Percentiles rank a stretch among this genome's conserved stretches.
These are phyloP conservation scores for Komagataella populi DNA, from an alignment of 805 yeast species.

Conservation along the genomic window DNA sequence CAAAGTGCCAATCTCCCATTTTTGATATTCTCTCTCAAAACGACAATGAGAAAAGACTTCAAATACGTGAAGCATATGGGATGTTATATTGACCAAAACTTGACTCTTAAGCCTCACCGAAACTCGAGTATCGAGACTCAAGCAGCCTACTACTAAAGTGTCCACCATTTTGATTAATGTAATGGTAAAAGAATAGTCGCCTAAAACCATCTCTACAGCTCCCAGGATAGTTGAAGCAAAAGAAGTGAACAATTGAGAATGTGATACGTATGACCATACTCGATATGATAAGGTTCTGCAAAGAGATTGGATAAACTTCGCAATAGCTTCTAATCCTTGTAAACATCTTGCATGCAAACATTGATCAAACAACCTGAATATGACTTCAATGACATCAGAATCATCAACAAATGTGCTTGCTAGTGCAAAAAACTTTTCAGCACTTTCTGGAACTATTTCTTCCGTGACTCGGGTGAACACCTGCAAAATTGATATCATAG, in stretches of 20 bases:
- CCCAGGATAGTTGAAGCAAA: conserved; percentile 41
- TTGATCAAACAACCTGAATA: conserved; percentile 56
- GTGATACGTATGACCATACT: conserved; percentile 66
- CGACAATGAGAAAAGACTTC: conserved; percentile 68
- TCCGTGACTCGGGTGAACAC: conserved; percentile 33
- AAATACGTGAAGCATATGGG: conserved; percentile 51
- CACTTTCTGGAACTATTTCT: conserved; percentile 19
- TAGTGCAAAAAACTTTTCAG: conserved; percentile 13
- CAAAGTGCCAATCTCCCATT: conserved; percentile 43
- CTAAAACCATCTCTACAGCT: conserved; percentile 56
- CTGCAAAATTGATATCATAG: conserved; percentile 14
- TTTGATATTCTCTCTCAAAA: conserved; percentile 40
- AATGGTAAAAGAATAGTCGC: conserved; percentile 52
- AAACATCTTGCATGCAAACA: conserved; percentile 44
- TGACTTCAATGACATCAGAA: conserved; percentile 29
- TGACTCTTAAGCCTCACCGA: conserved; percentile 31
- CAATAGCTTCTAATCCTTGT: conserved; percentile 26
- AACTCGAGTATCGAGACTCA: conserved; percentile 22
- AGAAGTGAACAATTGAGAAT: conserved; percentile 50
- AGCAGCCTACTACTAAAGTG: conserved; percentile 36
- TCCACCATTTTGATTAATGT: conserved; percentile 42
- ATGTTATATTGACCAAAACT: conserved; percentile 38
- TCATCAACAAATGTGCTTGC: conserved; percentile 22
- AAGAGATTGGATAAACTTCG: conserved; percentile 35
- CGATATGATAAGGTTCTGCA: conserved; percentile 38